These are phyloP conservation scores for Orobanche coerulescens DNA, from an alignment of 257 asterid genomes.

Conservation along the genomic window DNA sequence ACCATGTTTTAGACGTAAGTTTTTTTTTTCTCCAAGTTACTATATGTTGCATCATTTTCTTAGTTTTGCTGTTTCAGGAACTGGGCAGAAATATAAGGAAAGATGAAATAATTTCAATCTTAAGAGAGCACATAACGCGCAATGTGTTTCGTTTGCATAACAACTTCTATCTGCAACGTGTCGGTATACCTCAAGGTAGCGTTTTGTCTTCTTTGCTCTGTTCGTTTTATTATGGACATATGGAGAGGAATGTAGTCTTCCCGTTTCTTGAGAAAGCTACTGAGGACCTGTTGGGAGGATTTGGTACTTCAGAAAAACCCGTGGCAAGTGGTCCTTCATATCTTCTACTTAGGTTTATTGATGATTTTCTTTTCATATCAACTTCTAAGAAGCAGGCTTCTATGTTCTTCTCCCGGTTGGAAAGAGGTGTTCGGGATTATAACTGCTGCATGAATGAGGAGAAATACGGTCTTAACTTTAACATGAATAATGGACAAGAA, in stretches of 20 bases:
- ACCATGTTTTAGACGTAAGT: too few species aligned
- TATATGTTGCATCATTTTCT: conserved; percentile 10
- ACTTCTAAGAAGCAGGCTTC: conserved; percentile 78
- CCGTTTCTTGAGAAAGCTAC: conserved; percentile 60
- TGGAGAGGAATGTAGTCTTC: conserved; percentile 56
- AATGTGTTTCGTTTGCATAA: conserved; percentile 49
- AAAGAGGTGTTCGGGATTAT: conserved; percentile 64
- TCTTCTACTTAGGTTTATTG: conserved; percentile 69
- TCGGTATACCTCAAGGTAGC: conserved; percentile 96
- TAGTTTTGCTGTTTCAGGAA: conserved; percentile 37
- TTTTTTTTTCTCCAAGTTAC: background rate
- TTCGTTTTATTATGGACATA: conserved; percentile 75
- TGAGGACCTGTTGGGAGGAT: conserved; percentile 20
- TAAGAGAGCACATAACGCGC: conserved; percentile 61
- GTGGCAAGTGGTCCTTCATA: conserved; percentile 26
- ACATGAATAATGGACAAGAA: conserved; percentile 25
- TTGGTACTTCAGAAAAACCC: conserved; percentile 13
- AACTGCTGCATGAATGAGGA: conserved; percentile 78
- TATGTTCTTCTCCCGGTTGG: conserved; percentile 52
- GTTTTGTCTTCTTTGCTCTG: conserved; percentile 73
- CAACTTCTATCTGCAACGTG: conserved; percentile 55
- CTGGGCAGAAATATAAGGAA: conserved; percentile 38
- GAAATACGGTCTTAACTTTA: conserved; percentile 67
- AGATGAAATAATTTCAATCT: conserved; percentile 32
- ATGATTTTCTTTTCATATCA: conserved; percentile 76